Evolutionary conservation across 1,139 yeast species (phyloP).

Genomic region (Schwanniomyces etchellsii): DNA sequence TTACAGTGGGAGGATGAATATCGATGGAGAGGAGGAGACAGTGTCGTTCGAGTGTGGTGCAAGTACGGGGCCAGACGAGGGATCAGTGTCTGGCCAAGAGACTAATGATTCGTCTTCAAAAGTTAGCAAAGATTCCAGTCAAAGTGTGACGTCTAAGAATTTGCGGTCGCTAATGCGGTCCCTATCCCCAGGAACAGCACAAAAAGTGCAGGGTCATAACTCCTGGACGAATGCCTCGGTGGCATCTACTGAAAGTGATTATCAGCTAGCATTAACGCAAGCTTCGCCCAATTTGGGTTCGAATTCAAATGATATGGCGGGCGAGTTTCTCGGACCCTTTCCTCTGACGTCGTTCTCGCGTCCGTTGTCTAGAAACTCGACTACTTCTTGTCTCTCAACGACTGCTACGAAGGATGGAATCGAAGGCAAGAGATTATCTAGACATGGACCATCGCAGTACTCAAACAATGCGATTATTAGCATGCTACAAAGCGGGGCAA

Average conservation of each 20-base stretch:
- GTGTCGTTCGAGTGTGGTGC: slow-evolving; percentile 13
- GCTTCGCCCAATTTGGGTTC: not conserved
- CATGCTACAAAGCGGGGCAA: slow-evolving; percentile 19
- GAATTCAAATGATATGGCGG: not conserved
- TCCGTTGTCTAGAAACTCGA: slow-evolving; percentile 48
- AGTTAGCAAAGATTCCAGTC: slow-evolving; percentile 13
- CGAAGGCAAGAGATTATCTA: slow-evolving; percentile 55
- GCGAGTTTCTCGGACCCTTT: not conserved
- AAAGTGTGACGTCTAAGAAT: slow-evolving; percentile 19
- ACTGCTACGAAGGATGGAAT: slow-evolving; percentile 72
- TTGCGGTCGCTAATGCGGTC: slow-evolving; percentile 9
- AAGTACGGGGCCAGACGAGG: slow-evolving; percentile 4
- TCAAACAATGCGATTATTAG: slow-evolving; percentile 27
- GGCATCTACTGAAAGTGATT: slow-evolving; percentile 21
- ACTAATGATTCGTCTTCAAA: slow-evolving; percentile 5
- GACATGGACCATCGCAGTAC: slow-evolving; percentile 35
- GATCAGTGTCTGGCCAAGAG: slow-evolving; percentile 1
- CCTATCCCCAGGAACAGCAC: slow-evolving; percentile 1
- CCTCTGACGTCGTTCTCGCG: not conserved
- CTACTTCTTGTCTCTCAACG: slow-evolving; percentile 60
- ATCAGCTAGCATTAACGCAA: slow-evolving; percentile 9
- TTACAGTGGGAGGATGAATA: slow-evolving; percentile 30
- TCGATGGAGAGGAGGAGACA: slow-evolving; percentile 21
- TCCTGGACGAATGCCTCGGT: slow-evolving; percentile 21
- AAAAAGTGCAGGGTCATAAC: slow-evolving; percentile 2